Evolutionary conservation across 495 filamentous ascomycete species (phyloP).

Genomic region (Clohesyomyces aquaticus): DNA sequence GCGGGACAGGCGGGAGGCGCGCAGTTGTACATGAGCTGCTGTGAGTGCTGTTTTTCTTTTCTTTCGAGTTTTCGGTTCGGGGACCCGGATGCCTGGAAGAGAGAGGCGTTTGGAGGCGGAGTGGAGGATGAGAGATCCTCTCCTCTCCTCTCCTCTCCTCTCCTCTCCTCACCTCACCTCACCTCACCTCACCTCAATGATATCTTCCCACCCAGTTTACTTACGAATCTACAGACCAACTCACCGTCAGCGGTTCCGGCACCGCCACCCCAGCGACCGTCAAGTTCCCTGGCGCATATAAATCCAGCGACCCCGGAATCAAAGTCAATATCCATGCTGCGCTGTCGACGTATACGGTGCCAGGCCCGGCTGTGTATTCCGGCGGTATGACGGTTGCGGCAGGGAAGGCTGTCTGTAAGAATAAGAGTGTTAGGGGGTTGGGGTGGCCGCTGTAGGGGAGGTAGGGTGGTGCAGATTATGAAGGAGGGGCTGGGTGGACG

Average conservation of each 20-base stretch:
- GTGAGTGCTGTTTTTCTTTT: constrained; percentile 10
- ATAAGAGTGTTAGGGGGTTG: constrained; percentile 24
- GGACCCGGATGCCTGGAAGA: too few species aligned
- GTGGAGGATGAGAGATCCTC: too few species aligned
- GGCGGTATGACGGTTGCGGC: constrained; percentile 21
- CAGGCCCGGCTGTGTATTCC: constrained; percentile 41
- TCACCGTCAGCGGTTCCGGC: constrained; percentile 61
- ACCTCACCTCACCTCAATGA: not conserved
- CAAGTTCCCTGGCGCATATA: constrained; percentile 58
- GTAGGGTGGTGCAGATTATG: not conserved
- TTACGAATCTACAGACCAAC: constrained; percentile 49
- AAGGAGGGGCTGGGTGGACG: not conserved
- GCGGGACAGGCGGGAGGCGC: constrained; percentile 48
- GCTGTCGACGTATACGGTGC: constrained; percentile 50
- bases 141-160: too few species aligned
- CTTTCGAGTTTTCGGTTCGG: not conserved
- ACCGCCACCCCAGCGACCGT: constrained; percentile 53
- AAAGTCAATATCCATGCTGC: constrained; percentile 52
- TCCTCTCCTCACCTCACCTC: not conserved
- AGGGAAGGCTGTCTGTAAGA: constrained; percentile 15
- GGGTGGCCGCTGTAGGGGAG: too few species aligned
- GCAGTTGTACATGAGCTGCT: constrained; percentile 60
- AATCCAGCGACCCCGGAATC: constrained; percentile 52
- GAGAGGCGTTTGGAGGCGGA: too few species aligned
- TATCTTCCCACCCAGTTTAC: too few species aligned